Percentiles rank a stretch among this genome's conserved stretches.
These are phyloP conservation scores for Albugo candida DNA, from an alignment of 352 stramenopile species.

Conservation along the genomic window DNA sequence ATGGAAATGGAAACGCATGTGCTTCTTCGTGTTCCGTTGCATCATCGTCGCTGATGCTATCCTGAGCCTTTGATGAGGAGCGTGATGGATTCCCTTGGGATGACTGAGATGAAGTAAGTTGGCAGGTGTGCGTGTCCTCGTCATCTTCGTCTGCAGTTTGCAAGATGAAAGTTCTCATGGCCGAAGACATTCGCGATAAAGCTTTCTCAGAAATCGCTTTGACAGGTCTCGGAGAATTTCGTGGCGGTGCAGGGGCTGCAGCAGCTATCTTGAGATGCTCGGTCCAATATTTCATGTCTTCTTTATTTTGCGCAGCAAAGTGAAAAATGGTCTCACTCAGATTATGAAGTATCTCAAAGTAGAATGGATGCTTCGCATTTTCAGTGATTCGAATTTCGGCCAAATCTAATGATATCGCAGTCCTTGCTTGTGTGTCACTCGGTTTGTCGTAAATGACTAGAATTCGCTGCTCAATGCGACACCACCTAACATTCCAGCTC, in stretches of 20 bases:
- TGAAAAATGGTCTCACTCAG: slow-evolving; percentile 59
- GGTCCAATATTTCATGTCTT: slow-evolving; percentile 43
- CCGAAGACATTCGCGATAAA: slow-evolving; percentile 47
- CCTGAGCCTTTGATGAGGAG: not conserved
- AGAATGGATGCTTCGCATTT: slow-evolving; percentile 50
- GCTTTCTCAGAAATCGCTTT: slow-evolving; percentile 23
- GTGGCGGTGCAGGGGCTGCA: slow-evolving; percentile 22
- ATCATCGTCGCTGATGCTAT: not conserved
- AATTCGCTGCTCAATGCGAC: slow-evolving; percentile 51
- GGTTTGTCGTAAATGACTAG: slow-evolving; percentile 42
- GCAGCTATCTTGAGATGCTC: slow-evolving; percentile 27
- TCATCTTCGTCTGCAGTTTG: slow-evolving; percentile 12
- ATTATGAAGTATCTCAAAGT: slow-evolving; percentile 60
- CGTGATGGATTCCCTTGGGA: not conserved
- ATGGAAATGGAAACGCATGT: slow-evolving; percentile 7
- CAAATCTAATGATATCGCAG: slow-evolving; percentile 40
- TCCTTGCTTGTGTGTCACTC: slow-evolving; percentile 26
- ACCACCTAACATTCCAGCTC: slow-evolving; percentile 63
- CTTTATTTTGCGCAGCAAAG: slow-evolving; percentile 39
- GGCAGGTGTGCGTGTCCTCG: not conserved
- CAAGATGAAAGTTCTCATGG: slow-evolving; percentile 61
- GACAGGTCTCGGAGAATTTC: slow-evolving; percentile 13
- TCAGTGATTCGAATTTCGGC: slow-evolving; percentile 37
- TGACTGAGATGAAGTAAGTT: not conserved
- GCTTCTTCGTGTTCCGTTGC: not conserved